These are phyloP conservation scores for Medicago arabica DNA, from an alignment of 306 rosid species.

Conservation along the genomic window DNA sequence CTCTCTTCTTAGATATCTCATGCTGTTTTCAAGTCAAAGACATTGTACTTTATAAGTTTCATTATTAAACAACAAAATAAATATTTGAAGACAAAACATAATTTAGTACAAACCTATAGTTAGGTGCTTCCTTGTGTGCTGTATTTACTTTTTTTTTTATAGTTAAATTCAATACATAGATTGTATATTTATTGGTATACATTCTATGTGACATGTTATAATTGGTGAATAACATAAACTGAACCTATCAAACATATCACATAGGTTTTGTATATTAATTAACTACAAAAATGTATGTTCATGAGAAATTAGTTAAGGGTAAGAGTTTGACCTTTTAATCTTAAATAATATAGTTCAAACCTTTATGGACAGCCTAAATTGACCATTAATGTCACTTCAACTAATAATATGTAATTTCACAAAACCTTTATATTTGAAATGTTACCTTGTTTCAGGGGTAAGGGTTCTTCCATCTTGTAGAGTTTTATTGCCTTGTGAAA, in stretches of 20 bases:
- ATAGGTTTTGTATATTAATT: background rate
- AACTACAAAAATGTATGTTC: background rate
- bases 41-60: constrained; percentile 9
- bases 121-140: background rate
- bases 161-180: background rate
- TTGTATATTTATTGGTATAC: background rate
- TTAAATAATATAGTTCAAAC: too few species aligned
- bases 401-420: constrained; percentile 20
- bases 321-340: too few species aligned
- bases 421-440: background rate
- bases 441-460: constrained; percentile 71
- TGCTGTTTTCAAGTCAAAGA: constrained; percentile 53
- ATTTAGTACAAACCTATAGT: background rate
- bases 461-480: constrained; percentile 66
- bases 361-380: too few species aligned
- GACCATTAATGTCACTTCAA: too few species aligned
- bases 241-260: too few species aligned
- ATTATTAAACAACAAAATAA: background rate
- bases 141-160: too few species aligned
- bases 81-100: background rate
- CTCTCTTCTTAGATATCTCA: constrained; percentile 68
- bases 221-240: background rate
- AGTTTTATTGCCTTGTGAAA: constrained; percentile 57
- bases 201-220: background rate
- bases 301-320: too few species aligned